Percentiles rank a stretch among this genome's conserved stretches.
Conservation (phyloP, 129 eudicot species). For the Glebionis coronaria region DNA sequence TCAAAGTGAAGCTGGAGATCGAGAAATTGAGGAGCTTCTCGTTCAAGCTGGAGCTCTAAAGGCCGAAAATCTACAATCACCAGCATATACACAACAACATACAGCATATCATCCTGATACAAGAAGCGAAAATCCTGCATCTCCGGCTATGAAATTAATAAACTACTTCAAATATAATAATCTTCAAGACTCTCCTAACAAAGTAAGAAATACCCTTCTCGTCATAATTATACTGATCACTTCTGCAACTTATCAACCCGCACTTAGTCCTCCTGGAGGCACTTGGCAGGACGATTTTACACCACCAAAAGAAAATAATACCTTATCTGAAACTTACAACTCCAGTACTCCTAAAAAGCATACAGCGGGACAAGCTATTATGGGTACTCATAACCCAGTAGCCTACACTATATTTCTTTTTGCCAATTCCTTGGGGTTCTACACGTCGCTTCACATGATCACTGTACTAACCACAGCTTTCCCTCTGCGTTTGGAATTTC, state of each 20-base stretch:
- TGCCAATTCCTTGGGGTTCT: constrained; percentile 38
- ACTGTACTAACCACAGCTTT: constrained; percentile 27
- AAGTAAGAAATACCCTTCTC: constrained; percentile 30
- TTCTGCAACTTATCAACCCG: constrained; percentile 46
- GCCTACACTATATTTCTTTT: constrained; percentile 21
- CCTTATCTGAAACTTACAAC: neutral
- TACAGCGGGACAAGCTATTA: constrained; percentile 32
- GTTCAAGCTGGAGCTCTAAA: constrained; percentile 4
- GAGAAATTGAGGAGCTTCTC: constrained; percentile 12
- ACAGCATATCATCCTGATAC: neutral
- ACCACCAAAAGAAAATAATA: neutral
- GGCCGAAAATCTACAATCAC: constrained; percentile 12
- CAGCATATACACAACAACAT: neutral
- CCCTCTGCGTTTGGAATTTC: constrained; percentile 39
- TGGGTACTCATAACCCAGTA: constrained; percentile 21
- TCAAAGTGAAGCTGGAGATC: constrained; percentile 33
- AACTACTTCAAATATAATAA: constrained; percentile 28
- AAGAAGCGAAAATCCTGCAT: neutral
- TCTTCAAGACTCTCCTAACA: constrained; percentile 33
- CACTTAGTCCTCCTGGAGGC: constrained; percentile 49
- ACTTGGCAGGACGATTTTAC: constrained; percentile 33
- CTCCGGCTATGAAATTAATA: neutral
- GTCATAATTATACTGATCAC: constrained; percentile 35
- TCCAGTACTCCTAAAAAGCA: constrained; percentile 9
- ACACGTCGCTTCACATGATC: constrained; percentile 31